Percentiles rank a stretch among this genome's conserved stretches.
Conservation (phyloP, 805 yeast species). For the Yarrowia bubula region DNA sequence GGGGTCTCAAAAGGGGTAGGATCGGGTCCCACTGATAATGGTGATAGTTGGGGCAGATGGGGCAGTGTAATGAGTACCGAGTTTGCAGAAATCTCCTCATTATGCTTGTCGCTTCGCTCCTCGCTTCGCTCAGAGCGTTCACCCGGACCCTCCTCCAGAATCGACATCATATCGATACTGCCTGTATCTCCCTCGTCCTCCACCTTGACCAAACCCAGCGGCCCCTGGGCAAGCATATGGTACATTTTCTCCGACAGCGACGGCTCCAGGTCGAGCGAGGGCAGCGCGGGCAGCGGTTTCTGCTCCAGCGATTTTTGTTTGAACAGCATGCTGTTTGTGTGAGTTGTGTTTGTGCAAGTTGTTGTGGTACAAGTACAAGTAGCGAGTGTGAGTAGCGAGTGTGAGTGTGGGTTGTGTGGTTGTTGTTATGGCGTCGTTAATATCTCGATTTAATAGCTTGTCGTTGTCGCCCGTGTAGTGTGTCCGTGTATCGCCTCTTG, state of each 20-base stretch:
- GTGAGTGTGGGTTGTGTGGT: neutral
- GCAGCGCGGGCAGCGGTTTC: neutral
- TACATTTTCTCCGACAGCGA: slow-evolving; percentile 14
- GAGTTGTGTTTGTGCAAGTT: neutral
- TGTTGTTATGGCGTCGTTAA: too few relatives aligned
- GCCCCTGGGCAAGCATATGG: slow-evolving; percentile 7
- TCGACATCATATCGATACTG: slow-evolving; percentile 8
- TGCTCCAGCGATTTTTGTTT: neutral
- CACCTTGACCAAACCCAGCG: neutral
- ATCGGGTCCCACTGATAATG: too few relatives aligned
- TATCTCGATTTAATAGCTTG: too few relatives aligned
- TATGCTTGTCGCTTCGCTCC: too few relatives aligned
- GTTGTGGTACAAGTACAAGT: too few relatives aligned
- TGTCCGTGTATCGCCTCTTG: too few relatives aligned
- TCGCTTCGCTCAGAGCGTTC: neutral
- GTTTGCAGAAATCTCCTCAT: too few relatives aligned
- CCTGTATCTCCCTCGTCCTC: neutral
- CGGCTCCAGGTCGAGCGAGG: neutral
- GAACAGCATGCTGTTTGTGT: neutral
- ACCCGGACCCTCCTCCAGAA: slow-evolving; percentile 2
- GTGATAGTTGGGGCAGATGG: too few relatives aligned
- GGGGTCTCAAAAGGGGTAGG: too few relatives aligned
- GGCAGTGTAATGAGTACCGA: too few relatives aligned
- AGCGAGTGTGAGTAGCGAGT: neutral
- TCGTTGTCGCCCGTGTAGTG: too few relatives aligned